These are phyloP conservation scores for Suillus discolor DNA, from an alignment of 768 basidiomycete genomes.

Conservation along the genomic window DNA sequence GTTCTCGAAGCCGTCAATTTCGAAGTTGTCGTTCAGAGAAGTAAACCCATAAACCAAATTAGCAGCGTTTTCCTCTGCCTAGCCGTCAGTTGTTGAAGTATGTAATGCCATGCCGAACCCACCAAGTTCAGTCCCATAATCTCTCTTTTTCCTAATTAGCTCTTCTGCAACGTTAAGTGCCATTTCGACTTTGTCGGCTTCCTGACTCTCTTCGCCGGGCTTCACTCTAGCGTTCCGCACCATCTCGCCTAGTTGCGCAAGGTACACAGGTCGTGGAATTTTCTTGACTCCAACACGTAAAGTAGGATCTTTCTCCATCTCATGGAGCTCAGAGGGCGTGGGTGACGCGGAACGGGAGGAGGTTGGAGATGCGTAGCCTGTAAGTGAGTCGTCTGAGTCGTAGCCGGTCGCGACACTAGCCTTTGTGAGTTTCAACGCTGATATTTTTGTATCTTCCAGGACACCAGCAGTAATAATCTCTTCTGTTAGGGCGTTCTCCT, in stretches of 20 bases:
- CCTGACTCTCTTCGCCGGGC: conserved; percentile 57
- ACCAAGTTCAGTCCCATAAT: conserved; percentile 91
- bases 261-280: conserved; percentile 83
- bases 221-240: conserved; percentile 61
- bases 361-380: conserved; percentile 71
- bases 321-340: conserved; percentile 76
- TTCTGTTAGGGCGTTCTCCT: conserved; percentile 14
- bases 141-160: conserved; percentile 80
- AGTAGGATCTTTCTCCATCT: conserved; percentile 85
- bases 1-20: conserved; percentile 76
- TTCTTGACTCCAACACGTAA: conserved; percentile 71
- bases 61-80: conserved; percentile 85
- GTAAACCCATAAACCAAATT: conserved; percentile 76
- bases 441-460: conserved; percentile 4
- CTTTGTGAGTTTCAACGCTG: conserved; percentile 9
- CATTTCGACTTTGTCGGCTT: conserved; percentile 79
- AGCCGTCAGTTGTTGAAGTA: conserved; percentile 4
- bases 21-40: conserved; percentile 79
- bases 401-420: conserved; percentile 31
- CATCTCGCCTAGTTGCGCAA: conserved; percentile 79
- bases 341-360: conserved; percentile 80
- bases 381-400: conserved; percentile 83
- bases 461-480: conserved; percentile 3
- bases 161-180: conserved; percentile 80
- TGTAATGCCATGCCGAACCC: neutral